These are phyloP conservation scores for Exophiala mesophila DNA, from an alignment of 2,329 filamentous ascomycete genomes.

Conservation along the genomic window DNA sequence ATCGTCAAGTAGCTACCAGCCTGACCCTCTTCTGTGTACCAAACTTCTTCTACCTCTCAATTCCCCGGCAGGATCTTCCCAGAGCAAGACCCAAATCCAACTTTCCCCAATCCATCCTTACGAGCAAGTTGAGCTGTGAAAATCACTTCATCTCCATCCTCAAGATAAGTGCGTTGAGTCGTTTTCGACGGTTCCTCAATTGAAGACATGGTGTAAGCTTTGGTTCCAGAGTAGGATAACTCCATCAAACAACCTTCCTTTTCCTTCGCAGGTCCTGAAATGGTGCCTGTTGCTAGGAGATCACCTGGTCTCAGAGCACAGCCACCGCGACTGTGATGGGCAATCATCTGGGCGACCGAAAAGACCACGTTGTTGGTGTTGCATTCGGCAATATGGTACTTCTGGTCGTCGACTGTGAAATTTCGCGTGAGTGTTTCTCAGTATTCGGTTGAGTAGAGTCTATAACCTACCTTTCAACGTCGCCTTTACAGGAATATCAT, in stretches of 20 bases:
- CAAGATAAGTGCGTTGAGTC: background rate
- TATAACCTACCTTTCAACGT: background rate
- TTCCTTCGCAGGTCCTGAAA: background rate
- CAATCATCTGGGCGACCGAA: slow-evolving; percentile 8
- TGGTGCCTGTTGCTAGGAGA: slow-evolving; percentile 6
- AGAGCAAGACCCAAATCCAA: background rate
- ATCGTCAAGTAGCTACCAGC: too few species aligned
- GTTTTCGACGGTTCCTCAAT: background rate
- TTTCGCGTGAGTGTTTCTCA: background rate
- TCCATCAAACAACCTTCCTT: slow-evolving; percentile 7
- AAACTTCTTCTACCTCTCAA: too few species aligned
- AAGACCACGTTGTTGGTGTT: slow-evolving; percentile 1
- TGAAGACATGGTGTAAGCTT: background rate
- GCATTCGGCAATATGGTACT: background rate
- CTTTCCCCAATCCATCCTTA: background rate
- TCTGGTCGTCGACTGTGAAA: background rate
- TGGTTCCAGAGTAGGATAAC: background rate
- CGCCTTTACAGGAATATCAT: slow-evolving; percentile 1
- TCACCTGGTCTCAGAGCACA: slow-evolving; percentile 5
- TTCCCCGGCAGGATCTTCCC: background rate
- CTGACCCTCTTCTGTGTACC: too few species aligned
- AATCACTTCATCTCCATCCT: background rate
- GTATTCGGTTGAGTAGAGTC: too few species aligned
- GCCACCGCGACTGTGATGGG: slow-evolving; percentile 5
- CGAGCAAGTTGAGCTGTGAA: background rate